Base-by-base conservation (phyloP, 2,329 filamentous ascomycete species). In the Beauveria rudraprayagi region DNA sequence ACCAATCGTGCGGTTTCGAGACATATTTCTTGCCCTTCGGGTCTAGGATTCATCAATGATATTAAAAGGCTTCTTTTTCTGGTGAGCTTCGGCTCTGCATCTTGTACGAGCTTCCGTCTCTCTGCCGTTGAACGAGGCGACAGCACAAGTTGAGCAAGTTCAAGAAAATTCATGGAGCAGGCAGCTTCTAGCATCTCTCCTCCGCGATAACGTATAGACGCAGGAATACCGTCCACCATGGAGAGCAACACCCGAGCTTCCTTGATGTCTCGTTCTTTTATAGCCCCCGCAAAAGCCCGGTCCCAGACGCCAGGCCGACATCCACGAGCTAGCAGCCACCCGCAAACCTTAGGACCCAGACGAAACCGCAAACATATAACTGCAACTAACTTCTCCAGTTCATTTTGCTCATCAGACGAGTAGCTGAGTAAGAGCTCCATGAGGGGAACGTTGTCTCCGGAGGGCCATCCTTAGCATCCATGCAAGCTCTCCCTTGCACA, bases 281-380 rank as follows among this genome's bases (percentile, higher is more conserved):
- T 2, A 11, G 40, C 41, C 8, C 5, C 3, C 17, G 8, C 10
- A 30, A 34, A 54, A 3, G 26, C 34, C 28, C 17, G 10, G 11
- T 43, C 22, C n/a, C 19, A 43, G 5, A 54, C 8, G 16, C 5
- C 16, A 17, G 6, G 30, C 4, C 8, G 10, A 30, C 44, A 19
- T 2, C 19, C 52, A 19, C 40, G 52, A 55, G 37, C 8, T 14
- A 55, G 40, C 9, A 55, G 19, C 52, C 43, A 19, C 40, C 14
- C 19, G 7, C 24, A n/a, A 2, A 34, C 40, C 4, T 44, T 8
- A 19, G 10, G 8, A 24, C 34, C 5, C 1, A 1, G 4, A 5
- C 3, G 19, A 3, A 11, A 0, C n/a, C 3, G 0, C 4, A 5
- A 2, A 7, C 0, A 7, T n/a, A 6, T 8, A 9, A 28, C 5